A percentile compares a stretch with the other conserved stretches of the same genome.
Conservation (phyloP, 352 stramenopile genomes). For the Globisporangium camurandrum region DNA sequence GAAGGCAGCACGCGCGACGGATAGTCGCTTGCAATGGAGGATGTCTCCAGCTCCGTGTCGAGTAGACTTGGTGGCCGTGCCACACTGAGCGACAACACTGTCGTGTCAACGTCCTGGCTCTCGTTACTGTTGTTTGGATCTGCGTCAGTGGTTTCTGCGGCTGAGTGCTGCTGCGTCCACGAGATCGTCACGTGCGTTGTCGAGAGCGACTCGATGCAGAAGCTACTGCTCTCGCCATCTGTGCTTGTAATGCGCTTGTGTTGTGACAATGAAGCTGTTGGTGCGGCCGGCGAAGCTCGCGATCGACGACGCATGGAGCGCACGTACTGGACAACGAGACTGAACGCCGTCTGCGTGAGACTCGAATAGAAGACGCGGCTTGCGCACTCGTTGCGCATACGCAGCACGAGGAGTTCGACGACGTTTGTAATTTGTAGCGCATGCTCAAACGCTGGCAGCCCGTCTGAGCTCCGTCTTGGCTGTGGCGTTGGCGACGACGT, state of each 20-base stretch:
- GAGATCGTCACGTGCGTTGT: constrained; percentile 24
- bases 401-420: constrained; percentile 22
- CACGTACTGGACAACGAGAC: constrained; percentile 19
- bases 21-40: not conserved
- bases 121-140: not conserved
- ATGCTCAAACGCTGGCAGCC: not conserved
- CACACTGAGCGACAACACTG: constrained; percentile 6
- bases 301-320: too few species aligned
- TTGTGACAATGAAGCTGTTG: not conserved
- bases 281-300: constrained; percentile 16
- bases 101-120: not conserved
- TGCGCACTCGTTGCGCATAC: constrained; percentile 22
- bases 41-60: not conserved
- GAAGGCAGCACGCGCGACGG: constrained; percentile 17
- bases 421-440: constrained; percentile 19
- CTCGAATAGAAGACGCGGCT: constrained; percentile 27
- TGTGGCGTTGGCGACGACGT: not conserved
- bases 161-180: constrained; percentile 13
- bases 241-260: not conserved
- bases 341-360: constrained; percentile 22
- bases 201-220: constrained; percentile 19
- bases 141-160: not conserved
- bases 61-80: not conserved
- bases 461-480: constrained; percentile 2
- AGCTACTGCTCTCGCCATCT: not conserved